Conservation (phyloP, 2,329 filamentous ascomycete species). For the Cytospora paraplurivora region DNA sequence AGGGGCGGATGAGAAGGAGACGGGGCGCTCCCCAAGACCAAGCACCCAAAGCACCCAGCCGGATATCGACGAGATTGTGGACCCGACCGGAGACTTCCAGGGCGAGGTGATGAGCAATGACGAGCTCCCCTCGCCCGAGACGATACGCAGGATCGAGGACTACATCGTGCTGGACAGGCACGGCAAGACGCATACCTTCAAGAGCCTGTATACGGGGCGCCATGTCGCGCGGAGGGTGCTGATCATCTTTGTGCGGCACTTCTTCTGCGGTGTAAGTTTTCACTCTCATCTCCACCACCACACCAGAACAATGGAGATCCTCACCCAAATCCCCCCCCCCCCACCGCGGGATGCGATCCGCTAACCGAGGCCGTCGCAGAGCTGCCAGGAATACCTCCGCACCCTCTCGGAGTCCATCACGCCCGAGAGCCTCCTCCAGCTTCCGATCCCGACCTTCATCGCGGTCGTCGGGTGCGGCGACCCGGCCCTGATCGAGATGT, state of each 20-base stretch:
- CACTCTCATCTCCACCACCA: neutral
- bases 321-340: too few species aligned
- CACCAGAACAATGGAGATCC: too few species aligned
- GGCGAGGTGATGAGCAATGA: constrained; percentile 59
- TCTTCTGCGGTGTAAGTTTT: constrained; percentile 73
- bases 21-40: constrained; percentile 12
- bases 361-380: constrained; percentile 46
- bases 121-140: constrained; percentile 52
- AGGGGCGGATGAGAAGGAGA: constrained; percentile 20
- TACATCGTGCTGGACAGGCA: constrained; percentile 63
- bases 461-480: constrained; percentile 73
- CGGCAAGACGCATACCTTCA: constrained; percentile 62
- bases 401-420: constrained; percentile 61
- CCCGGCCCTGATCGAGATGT: constrained; percentile 67
- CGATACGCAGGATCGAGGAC: constrained; percentile 54
- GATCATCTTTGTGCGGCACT: constrained; percentile 75
- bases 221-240: constrained; percentile 61
- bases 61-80: constrained; percentile 30
- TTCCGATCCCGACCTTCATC: constrained; percentile 63
- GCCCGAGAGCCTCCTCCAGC: constrained; percentile 49
- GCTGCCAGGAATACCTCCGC: constrained; percentile 75
- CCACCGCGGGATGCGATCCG: neutral
- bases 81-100: constrained; percentile 50
- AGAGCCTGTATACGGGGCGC: constrained; percentile 60
- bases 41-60: constrained; percentile 20